Evolutionary conservation across 805 yeast species (phyloP).

Genomic region (Sugiyamaella valdiviana): DNA sequence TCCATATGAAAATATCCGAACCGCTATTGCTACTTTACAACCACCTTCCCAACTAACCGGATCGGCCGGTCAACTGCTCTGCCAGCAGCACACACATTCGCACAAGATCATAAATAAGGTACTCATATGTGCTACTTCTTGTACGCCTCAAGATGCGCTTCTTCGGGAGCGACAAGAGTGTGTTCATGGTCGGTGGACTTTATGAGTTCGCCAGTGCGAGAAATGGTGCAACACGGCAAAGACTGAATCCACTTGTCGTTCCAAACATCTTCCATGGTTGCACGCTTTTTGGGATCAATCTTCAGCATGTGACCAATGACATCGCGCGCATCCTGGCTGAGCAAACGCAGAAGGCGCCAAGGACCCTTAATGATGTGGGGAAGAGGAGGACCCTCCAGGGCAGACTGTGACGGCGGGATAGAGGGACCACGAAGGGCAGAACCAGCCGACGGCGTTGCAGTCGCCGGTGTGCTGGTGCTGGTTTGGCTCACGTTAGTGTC

Average conservation of each 20-base stretch:
- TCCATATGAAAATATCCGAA: background rate
- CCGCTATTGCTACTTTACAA: background rate
- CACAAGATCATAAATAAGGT: too few relatives aligned
- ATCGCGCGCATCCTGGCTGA: constrained; percentile 61
- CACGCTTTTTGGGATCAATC: constrained; percentile 53
- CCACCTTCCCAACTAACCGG: background rate
- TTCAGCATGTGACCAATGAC: constrained; percentile 61
- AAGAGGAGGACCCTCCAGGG: constrained; percentile 15
- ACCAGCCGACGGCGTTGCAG: background rate
- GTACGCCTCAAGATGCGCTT: constrained; percentile 31
- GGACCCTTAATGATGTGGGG: constrained; percentile 51
- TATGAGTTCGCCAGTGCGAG: constrained; percentile 21
- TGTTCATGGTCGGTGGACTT: constrained; percentile 29
- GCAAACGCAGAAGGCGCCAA: constrained; percentile 57
- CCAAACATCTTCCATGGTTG: constrained; percentile 50
- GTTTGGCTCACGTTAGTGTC: background rate
- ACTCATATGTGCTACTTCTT: constrained; percentile 24
- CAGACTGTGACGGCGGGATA: background rate
- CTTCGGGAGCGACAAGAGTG: constrained; percentile 33
- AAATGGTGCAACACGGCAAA: constrained; percentile 49
- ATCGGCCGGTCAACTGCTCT: too few relatives aligned
- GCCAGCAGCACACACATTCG: too few relatives aligned
- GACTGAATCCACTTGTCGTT: constrained; percentile 51
- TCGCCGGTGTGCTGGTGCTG: background rate
- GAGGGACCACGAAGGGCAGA: background rate